Conservation (phyloP, 2,329 filamentous ascomycete genomes). For the Fusarium sp. region DNA sequence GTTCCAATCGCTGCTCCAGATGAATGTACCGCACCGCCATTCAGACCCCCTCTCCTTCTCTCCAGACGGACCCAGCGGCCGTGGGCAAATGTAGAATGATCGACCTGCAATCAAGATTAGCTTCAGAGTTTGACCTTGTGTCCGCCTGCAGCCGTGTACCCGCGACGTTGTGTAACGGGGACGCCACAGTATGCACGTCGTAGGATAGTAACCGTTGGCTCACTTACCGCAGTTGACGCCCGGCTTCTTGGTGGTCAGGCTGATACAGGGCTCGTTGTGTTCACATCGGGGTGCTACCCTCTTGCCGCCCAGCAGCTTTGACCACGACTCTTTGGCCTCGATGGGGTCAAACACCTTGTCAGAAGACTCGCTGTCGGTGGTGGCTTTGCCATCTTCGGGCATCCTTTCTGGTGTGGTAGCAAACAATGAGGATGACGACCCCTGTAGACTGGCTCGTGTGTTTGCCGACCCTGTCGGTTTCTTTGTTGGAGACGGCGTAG, state of each 20-base stretch:
- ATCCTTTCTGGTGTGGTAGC: conserved; percentile 3
- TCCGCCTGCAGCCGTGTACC: not conserved
- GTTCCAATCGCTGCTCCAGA: conserved; percentile 73
- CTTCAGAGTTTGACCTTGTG: conserved; percentile 6
- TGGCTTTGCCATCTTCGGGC: conserved; percentile 3
- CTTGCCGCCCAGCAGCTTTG: conserved; percentile 81
- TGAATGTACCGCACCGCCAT: conserved; percentile 91
- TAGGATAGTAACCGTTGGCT: not conserved
- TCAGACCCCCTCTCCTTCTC: conserved; percentile 86
- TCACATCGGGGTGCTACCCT: conserved; percentile 83
- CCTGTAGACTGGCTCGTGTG: not conserved
- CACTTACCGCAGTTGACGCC: conserved; percentile 80
- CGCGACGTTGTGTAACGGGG: conserved; percentile 14
- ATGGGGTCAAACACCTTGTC: conserved; percentile 74
- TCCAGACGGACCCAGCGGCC: conserved; percentile 86
- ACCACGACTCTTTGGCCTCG: conserved; percentile 84
- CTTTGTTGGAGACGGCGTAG: conserved; percentile 32
- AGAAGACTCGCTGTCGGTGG: conserved; percentile 23
- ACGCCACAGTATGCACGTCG: conserved; percentile 21
- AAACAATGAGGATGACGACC: not conserved
- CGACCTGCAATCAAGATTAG: conserved; percentile 58
- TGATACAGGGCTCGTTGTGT: conserved; percentile 89
- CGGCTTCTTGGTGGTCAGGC: conserved; percentile 86
- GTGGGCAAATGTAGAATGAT: conserved; percentile 73
- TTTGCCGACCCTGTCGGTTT: conserved; percentile 13